Percentiles rank a stretch among this genome's conserved stretches.
Evolutionary conservation across 495 filamentous ascomycete genomes (phyloP).

Genomic region (Penicillium tannophilum): DNA sequence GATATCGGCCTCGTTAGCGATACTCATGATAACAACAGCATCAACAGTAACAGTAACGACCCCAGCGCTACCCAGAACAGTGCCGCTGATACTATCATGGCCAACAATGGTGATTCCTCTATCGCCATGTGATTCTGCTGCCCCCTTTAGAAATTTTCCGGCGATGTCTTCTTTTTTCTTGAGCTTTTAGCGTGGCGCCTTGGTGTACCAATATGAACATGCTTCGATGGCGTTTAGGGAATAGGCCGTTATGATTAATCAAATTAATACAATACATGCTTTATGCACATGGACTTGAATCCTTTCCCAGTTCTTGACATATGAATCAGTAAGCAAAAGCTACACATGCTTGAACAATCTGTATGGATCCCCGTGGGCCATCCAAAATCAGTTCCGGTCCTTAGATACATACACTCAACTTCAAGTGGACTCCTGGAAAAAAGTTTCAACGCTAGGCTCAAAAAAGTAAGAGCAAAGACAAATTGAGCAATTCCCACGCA

Average conservation of each 20-base stretch:
- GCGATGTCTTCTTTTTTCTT: background rate
- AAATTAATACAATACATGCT: background rate
- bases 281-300: background rate
- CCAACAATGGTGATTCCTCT: constrained; percentile 50
- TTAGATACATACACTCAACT: background rate
- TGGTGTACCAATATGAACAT: constrained; percentile 14
- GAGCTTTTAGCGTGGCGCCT: constrained; percentile 28
- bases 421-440: background rate
- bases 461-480: background rate
- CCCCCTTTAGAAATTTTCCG: constrained; percentile 1
- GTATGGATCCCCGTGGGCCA: background rate
- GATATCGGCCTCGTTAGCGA: constrained; percentile 67
- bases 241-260: background rate
- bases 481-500: background rate
- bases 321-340: background rate
- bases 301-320: background rate
- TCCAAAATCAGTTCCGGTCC: background rate
- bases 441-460: background rate
- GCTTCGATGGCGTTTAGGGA: background rate
- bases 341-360: background rate
- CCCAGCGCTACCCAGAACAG: constrained; percentile 28
- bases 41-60: constrained; percentile 31
- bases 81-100: constrained; percentile 45
- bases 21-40: constrained; percentile 29
- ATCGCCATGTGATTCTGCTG: constrained; percentile 54